Base-by-base conservation (phyloP, 495 filamentous ascomycete species). In the Xylaria grammica region DNA sequence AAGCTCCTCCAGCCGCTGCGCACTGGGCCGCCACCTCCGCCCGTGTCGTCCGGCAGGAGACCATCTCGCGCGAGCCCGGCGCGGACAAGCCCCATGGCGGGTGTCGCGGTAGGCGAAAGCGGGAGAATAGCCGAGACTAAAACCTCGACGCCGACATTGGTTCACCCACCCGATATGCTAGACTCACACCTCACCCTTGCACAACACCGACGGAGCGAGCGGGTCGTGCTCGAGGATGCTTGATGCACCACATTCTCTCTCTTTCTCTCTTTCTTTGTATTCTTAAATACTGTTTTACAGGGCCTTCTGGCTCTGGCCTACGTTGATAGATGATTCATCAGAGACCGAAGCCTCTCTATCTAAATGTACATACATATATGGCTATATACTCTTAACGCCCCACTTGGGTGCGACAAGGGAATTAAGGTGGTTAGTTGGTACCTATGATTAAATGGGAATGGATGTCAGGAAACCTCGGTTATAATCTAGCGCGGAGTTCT, bases 161-260 rank as follows among this genome's bases (percentile, higher is more conserved):
- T 78, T 8, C 70, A 71, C 22, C 72, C 69, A 9, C 54, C 62
- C 3, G 70, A 71, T 29, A 22, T 55, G 5, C 45, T 50, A 11
- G 62, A 67, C 20, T 44, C 64, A 20, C 54, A 60, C 22, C 58
- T 67, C 0, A 62, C 29, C 15, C 45, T 56, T 4, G 48, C 59
- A 40, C 74, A 74, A 32, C 67, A 80, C 59, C 74, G 77, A 36
- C 79, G 79, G 75, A 85, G 82, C 66, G 80, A 82, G 73, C 74
- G 79, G 60, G 74, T 80, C 22, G 74, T 83, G n/a, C 65, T 82
- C 19, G 80, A 83, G 50, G 63, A 65, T 2, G 72, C 70, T 10
- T 67, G 61, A 72, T 46, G 17, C 13, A 26, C 30, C 13, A 1
- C 11, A 2, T 27, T 27, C 15, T 29, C 27, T 13, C 8, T 19